Base-by-base conservation (phyloP, 768 basidiomycete species). In the Russula virescens region DNA sequence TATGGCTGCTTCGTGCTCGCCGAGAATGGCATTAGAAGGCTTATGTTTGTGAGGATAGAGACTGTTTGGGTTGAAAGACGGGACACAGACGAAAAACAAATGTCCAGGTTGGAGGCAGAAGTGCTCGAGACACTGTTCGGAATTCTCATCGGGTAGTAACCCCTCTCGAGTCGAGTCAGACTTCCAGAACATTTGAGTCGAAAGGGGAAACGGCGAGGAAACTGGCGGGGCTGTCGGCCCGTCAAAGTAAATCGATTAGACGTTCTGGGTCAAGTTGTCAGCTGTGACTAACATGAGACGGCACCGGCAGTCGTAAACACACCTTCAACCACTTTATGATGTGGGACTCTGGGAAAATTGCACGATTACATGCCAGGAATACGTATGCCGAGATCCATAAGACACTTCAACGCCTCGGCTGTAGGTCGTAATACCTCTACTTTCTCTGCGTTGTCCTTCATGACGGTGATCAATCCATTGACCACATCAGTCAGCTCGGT, bases 401-500 rank as follows among this genome's bases (percentile, higher is more conserved):
- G 67, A 60, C 63, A 73, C 69, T 80, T 79, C 65, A 84, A 72
- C 25, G 76, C 75, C 67, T 88, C 85, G 38, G 75, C 76, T 42
- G 84, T 78, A 48, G 81, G 81, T 23, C 69, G 72, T 53, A 83
- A 64, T 13, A 86, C 72, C 19, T 72, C 75, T 26, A 76, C 76
- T 16, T 71, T 68, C 49, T 72, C 75, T 51, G 75, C 66, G 48
- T 77, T 75, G 19, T 71, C 74, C 68, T 79, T 83, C 60, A 84
- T 70, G 21, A 85, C 67, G 31, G 74, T 75, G 26, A 77, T 75
- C 60, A 96, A 75, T 0, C 81, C 81, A 35, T 72, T 69, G 23
- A 80, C 72, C 19, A 92, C 72, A n/a, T 82, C 84, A 14, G 78
- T 75, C 48, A 78, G 78, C 56, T 78, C 77, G 9, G 80, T 81